Evolutionary conservation across 169 alveolate species (phyloP).

Genomic region (Babesia gibsoni): DNA sequence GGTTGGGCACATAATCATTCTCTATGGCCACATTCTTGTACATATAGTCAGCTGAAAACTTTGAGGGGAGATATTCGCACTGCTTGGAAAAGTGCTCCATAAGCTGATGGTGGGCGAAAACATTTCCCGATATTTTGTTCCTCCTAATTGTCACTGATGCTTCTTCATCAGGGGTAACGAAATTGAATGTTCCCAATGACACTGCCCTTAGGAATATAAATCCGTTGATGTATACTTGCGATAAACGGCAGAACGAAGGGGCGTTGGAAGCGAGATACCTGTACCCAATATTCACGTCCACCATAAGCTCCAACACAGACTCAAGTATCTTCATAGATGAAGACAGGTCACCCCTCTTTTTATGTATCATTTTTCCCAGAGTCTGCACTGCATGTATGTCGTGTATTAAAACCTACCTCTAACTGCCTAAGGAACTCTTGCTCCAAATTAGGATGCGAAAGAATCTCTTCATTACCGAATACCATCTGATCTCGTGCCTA

Average conservation of each 20-base stretch:
- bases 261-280: constrained; percentile 40
- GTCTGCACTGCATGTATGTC: not conserved
- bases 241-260: constrained; percentile 38
- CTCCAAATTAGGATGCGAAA: constrained; percentile 41
- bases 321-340: constrained; percentile 9
- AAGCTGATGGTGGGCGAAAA: constrained; percentile 37
- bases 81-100: constrained; percentile 14
- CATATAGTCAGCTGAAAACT: constrained; percentile 16
- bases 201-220: constrained; percentile 33
- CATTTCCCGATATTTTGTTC: constrained; percentile 14
- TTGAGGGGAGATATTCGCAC: constrained; percentile 54
- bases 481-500: constrained; percentile 64
- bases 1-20: constrained; percentile 49
- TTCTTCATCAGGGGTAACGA: not conserved
- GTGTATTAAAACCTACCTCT: not conserved
- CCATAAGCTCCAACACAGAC: constrained; percentile 28
- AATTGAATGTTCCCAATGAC: constrained; percentile 9
- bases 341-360: not conserved
- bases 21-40: constrained; percentile 21
- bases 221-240: constrained; percentile 49
- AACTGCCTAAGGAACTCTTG: constrained; percentile 25
- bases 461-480: constrained; percentile 53
- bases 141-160: constrained; percentile 28
- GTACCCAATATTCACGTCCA: constrained; percentile 26
- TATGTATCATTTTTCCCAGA: not conserved